phyloP scores from a whole-genome alignment of 345 rosid genomes.

The Dovyalis caffra region DNA sequence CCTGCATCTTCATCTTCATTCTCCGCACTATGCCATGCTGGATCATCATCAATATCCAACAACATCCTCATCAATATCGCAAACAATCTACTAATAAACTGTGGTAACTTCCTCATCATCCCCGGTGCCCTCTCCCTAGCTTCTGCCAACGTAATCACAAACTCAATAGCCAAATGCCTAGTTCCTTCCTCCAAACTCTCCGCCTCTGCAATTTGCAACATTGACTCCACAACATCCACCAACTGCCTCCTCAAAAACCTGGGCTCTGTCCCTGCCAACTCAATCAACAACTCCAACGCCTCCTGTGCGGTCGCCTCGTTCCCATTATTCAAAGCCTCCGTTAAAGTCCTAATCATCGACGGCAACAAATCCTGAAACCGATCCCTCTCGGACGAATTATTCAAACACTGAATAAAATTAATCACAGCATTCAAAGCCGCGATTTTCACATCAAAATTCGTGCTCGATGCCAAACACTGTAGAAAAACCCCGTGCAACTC shows the following conservation, averaged over 20 bases:
- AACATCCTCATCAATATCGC: constrained; percentile 89
- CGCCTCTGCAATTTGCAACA: constrained; percentile 97
- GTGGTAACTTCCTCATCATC: constrained; percentile 98
- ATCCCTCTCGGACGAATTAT: constrained; percentile 70
- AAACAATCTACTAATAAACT: constrained; percentile 83
- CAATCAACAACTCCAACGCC: constrained; percentile 92
- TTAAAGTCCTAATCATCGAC: constrained; percentile 90
- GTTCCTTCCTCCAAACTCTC: constrained; percentile 92
- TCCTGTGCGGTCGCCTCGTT: constrained; percentile 95
- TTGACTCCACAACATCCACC: constrained; percentile 86
- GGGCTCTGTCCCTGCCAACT: constrained; percentile 93
- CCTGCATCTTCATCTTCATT: constrained; percentile 96
- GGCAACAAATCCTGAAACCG: constrained; percentile 95
- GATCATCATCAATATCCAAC: constrained; percentile 89
- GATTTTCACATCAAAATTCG: constrained; percentile 80
- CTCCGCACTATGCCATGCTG: constrained; percentile 90
- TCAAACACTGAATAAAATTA: constrained; percentile 83
- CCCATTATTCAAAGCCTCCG: constrained; percentile 83
- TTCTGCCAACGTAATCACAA: constrained; percentile 89
- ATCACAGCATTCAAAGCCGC: constrained; percentile 93
- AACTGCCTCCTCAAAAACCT: constrained; percentile 85
- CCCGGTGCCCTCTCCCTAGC: constrained; percentile 99
- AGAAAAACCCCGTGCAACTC: constrained; percentile 81
- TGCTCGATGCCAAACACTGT: constrained; percentile 57
- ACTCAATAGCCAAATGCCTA: constrained; percentile 87